phyloP scores from a whole-genome alignment of 179 eudicot genomes.

The Patellifolia procumbens region DNA sequence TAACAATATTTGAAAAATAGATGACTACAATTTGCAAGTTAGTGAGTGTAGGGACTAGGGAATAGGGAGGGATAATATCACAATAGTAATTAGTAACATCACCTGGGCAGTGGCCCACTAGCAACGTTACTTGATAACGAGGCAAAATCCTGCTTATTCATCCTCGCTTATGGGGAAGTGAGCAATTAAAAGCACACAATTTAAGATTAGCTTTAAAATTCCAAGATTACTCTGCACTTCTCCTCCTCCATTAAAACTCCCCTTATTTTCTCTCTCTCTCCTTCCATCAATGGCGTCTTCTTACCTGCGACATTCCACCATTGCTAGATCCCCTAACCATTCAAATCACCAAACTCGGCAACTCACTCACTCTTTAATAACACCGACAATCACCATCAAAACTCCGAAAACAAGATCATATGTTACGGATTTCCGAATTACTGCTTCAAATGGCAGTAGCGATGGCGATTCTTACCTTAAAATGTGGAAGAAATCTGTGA shows the following conservation, averaged over 20 bases:
- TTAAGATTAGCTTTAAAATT: too few relatives aligned
- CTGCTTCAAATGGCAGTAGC: slow-evolving; percentile 22
- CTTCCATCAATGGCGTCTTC: slow-evolving; percentile 1
- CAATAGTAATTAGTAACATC: too few relatives aligned
- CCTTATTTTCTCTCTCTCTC: not conserved
- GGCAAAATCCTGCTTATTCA: too few relatives aligned
- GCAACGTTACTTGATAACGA: too few relatives aligned
- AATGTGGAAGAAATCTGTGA: too few relatives aligned
- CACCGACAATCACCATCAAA: not conserved
- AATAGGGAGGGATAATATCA: too few relatives aligned
- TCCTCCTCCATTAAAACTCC: not conserved
- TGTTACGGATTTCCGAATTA: not conserved
- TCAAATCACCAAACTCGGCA: not conserved
- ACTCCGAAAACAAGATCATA: not conserved
- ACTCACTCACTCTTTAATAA: not conserved
- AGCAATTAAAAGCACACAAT: too few relatives aligned
- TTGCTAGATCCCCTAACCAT: not conserved
- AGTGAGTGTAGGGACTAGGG: too few relatives aligned
- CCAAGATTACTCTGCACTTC: not conserved
- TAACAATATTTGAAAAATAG: too few relatives aligned
- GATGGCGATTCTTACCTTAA: slow-evolving; percentile 49
- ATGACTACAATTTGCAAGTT: too few relatives aligned
- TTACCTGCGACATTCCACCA: not conserved
- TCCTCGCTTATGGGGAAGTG: too few relatives aligned
- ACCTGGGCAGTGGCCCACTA: too few relatives aligned